Evolutionary conservation across 2,329 filamentous ascomycete genomes (phyloP).

Genomic region (Plectosphaerella sp.): DNA sequence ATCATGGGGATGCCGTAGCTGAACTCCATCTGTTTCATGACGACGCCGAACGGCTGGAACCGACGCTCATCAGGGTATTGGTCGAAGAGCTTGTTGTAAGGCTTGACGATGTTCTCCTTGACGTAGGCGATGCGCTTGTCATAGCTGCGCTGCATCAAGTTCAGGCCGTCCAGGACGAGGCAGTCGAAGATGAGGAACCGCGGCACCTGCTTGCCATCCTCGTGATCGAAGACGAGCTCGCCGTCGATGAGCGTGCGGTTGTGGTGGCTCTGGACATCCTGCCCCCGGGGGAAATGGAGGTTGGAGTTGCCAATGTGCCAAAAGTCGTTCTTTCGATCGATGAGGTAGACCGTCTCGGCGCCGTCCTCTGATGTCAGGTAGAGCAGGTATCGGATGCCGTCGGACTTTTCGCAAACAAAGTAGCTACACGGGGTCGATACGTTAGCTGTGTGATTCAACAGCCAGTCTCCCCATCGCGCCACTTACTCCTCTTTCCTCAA

Average conservation of each 20-base stretch:
- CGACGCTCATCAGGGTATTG: conserved; percentile 64
- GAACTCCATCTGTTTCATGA: conserved; percentile 86
- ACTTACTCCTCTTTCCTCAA: conserved; percentile 70
- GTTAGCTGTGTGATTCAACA: conserved; percentile 4
- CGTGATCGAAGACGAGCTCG: conserved; percentile 84
- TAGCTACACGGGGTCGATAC: conserved; percentile 50
- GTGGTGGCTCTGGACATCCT: conserved; percentile 66
- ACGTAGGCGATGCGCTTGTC: conserved; percentile 90
- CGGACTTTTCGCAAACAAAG: conserved; percentile 97
- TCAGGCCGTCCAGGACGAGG: conserved; percentile 72
- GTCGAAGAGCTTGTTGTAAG: conserved; percentile 60
- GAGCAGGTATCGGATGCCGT: conserved; percentile 92
- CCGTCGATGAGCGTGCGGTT: conserved; percentile 82
- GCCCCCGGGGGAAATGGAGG: conserved; percentile 75
- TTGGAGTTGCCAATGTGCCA: conserved; percentile 69
- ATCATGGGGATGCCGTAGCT: conserved; percentile 88
- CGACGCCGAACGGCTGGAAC: conserved; percentile 73
- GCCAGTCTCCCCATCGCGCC: not conserved
- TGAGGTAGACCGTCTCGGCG: conserved; percentile 77
- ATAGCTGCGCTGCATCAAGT: conserved; percentile 72
- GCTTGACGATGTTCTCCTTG: conserved; percentile 68
- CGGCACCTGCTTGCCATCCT: conserved; percentile 63
- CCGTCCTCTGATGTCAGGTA: conserved; percentile 71
- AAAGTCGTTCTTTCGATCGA: conserved; percentile 97
- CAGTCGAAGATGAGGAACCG: conserved; percentile 94